Conservation (phyloP, 345 rosid genomes). For the Lepidium africanum region DNA sequence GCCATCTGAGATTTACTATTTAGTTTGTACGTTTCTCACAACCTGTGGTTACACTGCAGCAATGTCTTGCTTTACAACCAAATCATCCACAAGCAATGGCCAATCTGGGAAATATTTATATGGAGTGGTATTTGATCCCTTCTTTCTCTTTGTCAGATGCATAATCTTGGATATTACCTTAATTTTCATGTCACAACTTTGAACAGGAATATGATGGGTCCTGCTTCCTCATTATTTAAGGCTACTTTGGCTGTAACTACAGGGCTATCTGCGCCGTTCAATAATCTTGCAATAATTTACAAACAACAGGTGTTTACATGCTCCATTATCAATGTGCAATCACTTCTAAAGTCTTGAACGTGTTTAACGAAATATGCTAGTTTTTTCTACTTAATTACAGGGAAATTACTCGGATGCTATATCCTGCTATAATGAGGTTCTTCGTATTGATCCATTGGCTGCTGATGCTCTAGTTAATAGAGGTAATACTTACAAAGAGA, state of each 20-base stretch:
- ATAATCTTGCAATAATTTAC: constrained; percentile 90
- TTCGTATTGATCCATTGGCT: constrained; percentile 93
- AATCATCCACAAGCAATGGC: constrained; percentile 96
- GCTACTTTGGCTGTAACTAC: constrained; percentile 87
- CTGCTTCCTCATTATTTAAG: constrained; percentile 81
- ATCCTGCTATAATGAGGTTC: constrained; percentile 95
- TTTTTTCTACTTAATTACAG: constrained; percentile 33
- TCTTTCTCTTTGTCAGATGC: background rate
- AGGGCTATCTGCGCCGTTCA: constrained; percentile 96
- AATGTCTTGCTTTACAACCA: constrained; percentile 86
- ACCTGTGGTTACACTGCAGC: constrained; percentile 42
- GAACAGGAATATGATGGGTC: constrained; percentile 70
- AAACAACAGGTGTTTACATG: constrained; percentile 75
- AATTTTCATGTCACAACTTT: constrained; percentile 9
- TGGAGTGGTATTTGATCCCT: constrained; percentile 71
- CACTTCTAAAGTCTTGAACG: background rate
- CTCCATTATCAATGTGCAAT: background rate
- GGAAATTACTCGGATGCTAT: constrained; percentile 93
- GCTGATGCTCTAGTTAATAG: constrained; percentile 98
- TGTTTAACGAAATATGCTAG: background rate
- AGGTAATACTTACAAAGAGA: constrained; percentile 95
- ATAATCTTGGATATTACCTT: background rate
- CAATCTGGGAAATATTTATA: constrained; percentile 93
- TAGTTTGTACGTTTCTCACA: constrained; percentile 15
- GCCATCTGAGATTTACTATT: background rate